Base-by-base conservation (phyloP, 768 basidiomycete species). In the Thelephora aurantiotincta region DNA sequence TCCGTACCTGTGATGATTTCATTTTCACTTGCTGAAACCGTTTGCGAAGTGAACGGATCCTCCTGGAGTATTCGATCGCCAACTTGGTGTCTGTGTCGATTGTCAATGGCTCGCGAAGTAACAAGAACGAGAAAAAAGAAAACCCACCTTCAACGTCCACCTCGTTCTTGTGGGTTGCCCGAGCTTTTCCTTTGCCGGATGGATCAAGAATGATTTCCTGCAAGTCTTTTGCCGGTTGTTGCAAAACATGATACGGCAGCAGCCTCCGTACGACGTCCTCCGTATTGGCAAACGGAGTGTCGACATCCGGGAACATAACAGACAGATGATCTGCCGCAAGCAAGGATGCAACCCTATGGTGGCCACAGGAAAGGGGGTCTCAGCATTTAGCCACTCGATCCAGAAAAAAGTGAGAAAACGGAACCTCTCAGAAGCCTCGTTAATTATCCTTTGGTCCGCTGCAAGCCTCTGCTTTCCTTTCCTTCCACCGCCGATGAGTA, bases 201-300 rank as follows among this genome's bases (percentile, higher is more conserved):
- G 43, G 44, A 18, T 48, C 35, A 42, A 53, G 5, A 30, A 68
- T 57, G 23, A 55, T 30, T 33, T 33, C n/a, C 5, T 64, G 60
- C 52, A 85, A 53, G 53, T 90, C 87, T 41, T 81, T 78, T 48
- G 63, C 63, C 0, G 85, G 85, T 50, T 85, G 81, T 52, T 82
- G 82, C 53, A 80, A 86, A 44, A 89, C 63, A 56, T 90, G 87
- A 55, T 85, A 89, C 0, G 87, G 85, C 18, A 89, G 66, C 18
- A 90, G 68, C 44, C 85, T 73, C n/a, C 74, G 71, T 19, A 87
- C 68, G 2, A 69, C 80, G 57, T 90, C 87, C 5, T 63, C 57
- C 7, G 68, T 61, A 55, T 84, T 77, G 12, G 55, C 51, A 54
- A 90, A 90, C 1, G 85, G 79, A 0, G 76, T 69, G 44, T 87